phyloP scores from a whole-genome alignment of 257 asterid species.

The Solanum etuberosum region DNA sequence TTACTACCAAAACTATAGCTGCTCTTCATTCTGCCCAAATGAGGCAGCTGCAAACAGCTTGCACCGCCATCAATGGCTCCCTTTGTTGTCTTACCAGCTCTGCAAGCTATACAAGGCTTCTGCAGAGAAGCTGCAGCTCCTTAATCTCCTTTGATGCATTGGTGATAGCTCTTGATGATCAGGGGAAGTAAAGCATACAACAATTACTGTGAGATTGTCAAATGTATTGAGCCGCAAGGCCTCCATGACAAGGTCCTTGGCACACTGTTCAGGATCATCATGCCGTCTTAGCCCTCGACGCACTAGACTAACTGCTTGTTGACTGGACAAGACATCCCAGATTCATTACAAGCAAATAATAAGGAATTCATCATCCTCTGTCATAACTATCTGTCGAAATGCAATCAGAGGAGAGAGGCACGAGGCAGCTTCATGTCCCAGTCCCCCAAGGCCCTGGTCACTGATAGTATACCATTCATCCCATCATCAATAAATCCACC shows the following conservation, averaged over 20 bases:
- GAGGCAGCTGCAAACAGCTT: conserved; percentile 20
- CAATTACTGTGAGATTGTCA: conserved; percentile 63
- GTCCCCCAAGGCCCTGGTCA: conserved; percentile 72
- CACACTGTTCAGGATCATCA: conserved; percentile 77
- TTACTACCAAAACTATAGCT: conserved; percentile 12
- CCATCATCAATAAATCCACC: conserved; percentile 79
- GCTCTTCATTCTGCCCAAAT: neutral
- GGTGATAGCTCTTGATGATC: conserved; percentile 27
- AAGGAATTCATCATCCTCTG: conserved; percentile 72
- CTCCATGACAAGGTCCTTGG: conserved; percentile 74
- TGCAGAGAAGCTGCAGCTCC: conserved; percentile 58
- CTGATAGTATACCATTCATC: conserved; percentile 58
- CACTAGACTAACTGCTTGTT: conserved; percentile 64
- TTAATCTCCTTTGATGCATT: conserved; percentile 21
- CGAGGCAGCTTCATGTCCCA: conserved; percentile 89
- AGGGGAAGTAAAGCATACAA: conserved; percentile 41
- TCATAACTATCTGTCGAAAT: conserved; percentile 31
- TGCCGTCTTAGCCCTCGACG: conserved; percentile 56
- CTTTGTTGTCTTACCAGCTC: conserved; percentile 39
- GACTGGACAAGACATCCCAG: conserved; percentile 81
- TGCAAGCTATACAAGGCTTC: conserved; percentile 57
- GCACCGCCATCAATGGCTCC: conserved; percentile 7
- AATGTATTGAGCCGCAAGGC: conserved; percentile 57
- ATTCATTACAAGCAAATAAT: conserved; percentile 68
- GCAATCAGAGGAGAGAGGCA: conserved; percentile 74